A percentile compares a stretch with the other conserved stretches of the same genome.
Conservation (phyloP, 495 filamentous ascomycete genomes). For the Schizothecium vesticola region DNA sequence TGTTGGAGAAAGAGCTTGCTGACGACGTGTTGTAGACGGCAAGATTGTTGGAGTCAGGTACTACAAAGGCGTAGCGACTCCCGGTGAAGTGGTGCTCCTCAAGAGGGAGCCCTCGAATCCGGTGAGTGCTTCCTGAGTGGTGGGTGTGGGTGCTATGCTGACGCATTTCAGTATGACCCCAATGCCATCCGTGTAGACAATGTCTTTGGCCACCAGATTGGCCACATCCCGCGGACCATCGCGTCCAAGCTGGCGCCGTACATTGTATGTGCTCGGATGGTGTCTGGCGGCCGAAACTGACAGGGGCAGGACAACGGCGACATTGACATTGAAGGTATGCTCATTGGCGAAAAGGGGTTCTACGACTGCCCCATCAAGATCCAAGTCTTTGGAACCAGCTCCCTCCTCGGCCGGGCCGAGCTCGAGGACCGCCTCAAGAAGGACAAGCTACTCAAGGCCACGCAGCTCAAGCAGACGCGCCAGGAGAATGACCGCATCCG, state of each 20-base stretch:
- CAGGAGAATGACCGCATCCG: constrained; percentile 47
- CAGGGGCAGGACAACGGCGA: constrained; percentile 27
- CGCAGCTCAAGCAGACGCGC: constrained; percentile 42
- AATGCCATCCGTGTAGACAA: constrained; percentile 82
- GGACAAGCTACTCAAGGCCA: constrained; percentile 51
- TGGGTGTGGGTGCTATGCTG: background rate
- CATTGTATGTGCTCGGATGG: constrained; percentile 35
- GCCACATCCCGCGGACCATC: constrained; percentile 64
- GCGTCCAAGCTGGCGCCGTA: constrained; percentile 69
- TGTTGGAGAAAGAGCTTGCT: background rate
- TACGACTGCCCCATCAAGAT: constrained; percentile 70
- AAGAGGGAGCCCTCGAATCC: constrained; percentile 64
- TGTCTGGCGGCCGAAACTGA: background rate
- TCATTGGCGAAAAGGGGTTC: constrained; percentile 48
- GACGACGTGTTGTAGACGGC: constrained; percentile 38
- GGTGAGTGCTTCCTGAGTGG: constrained; percentile 11
- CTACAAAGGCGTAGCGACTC: constrained; percentile 65
- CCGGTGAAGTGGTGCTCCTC: constrained; percentile 66
- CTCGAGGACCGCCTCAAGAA: constrained; percentile 57
- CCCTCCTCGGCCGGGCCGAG: constrained; percentile 42
- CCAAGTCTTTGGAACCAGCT: constrained; percentile 59
- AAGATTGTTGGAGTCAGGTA: constrained; percentile 81
- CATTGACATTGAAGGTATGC: constrained; percentile 59
- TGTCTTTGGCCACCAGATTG: constrained; percentile 72
- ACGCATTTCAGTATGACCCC: constrained; percentile 49